These are phyloP conservation scores for Aspergillus tubingensis DNA, from an alignment of 2,329 filamentous ascomycete genomes.

Conservation along the genomic window DNA sequence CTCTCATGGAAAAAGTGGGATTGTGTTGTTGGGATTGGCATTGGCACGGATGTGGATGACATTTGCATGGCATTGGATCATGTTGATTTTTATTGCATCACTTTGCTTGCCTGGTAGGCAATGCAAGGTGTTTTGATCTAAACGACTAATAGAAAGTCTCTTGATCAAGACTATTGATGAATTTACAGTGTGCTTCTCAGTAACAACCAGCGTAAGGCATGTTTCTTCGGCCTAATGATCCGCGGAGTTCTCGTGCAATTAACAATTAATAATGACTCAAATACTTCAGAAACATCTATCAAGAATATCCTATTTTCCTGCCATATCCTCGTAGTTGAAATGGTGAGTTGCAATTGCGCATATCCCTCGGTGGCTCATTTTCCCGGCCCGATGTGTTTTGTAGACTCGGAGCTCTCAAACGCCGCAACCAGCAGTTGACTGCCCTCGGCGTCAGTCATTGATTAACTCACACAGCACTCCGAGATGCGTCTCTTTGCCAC, in stretches of 20 bases:
- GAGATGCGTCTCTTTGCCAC: constrained; percentile 44
- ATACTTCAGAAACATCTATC: too few relatives aligned
- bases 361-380: constrained; percentile 4
- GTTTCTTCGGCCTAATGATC: too few relatives aligned
- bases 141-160: constrained; percentile 6
- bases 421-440: background rate
- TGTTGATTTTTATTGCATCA: constrained; percentile 13
- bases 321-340: too few relatives aligned
- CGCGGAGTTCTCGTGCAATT: too few relatives aligned
- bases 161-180: background rate
- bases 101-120: background rate
- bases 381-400: constrained; percentile 6
- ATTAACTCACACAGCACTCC: constrained; percentile 1
- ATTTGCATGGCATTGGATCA: constrained; percentile 16
- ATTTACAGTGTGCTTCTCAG: background rate
- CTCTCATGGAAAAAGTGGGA: constrained; percentile 15
- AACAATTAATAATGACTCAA: too few relatives aligned
- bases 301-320: too few relatives aligned
- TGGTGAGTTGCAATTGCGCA: background rate
- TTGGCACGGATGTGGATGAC: constrained; percentile 16
- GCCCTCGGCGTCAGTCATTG: background rate
- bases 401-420: background rate
- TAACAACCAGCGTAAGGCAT: background rate
- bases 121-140: constrained; percentile 1
- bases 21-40: constrained; percentile 13